Base-by-base conservation (phyloP, 2,329 filamentous ascomycete species). In the Nigrospora sphaerica region DNA sequence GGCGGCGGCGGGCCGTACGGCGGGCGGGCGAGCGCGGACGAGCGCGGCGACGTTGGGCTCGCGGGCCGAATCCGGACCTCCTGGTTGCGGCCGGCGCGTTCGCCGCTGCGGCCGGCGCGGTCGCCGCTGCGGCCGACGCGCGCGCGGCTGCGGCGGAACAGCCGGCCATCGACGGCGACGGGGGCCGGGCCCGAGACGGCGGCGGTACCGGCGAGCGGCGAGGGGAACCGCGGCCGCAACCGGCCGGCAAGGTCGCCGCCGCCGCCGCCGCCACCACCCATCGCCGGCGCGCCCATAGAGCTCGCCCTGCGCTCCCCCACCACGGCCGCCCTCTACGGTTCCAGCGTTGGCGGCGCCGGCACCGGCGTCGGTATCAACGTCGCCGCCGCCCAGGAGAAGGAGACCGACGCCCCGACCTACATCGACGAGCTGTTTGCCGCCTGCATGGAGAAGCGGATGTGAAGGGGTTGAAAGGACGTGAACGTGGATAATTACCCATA, bases 141-240 rank as follows among this genome's bases (percentile, higher is more conserved):
- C 4, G 7, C 19, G 19, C 19, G 19, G 19, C 19, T 23, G 19
- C 19, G 19, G 19, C 19, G 19, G 19, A 23, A 23, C 6, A 45
- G 36, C 32, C 36, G 47, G 31, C 49, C 45, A 31, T 53, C 52
- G 11, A 46, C 62, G 16, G 54, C 59, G 40, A 47, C 54, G 5
- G 57, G 56, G 3, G 44, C 49, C 7, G 52, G 48, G 4, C 48
- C 54, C 6, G 57, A 60, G 39, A 58, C 59, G 11, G 60, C 65
- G 1, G 61, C 62, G 14, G 52, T 7, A 4, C 19, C 19, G 19
- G 4, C 19, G n/a, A n/a, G n/a, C n/a, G n/a, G n/a, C n/a, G n/a
- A n/a, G n/a, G n/a, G n/a, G n/a, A n/a, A n/a, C n/a, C n/a, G n/a
- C n/a, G n/a, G n/a, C n/a, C n/a, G n/a, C n/a, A n/a, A n/a, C n/a